Evolutionary conservation across 2,329 filamentous ascomycete genomes (phyloP).

Genomic region (Coniella vitis): DNA sequence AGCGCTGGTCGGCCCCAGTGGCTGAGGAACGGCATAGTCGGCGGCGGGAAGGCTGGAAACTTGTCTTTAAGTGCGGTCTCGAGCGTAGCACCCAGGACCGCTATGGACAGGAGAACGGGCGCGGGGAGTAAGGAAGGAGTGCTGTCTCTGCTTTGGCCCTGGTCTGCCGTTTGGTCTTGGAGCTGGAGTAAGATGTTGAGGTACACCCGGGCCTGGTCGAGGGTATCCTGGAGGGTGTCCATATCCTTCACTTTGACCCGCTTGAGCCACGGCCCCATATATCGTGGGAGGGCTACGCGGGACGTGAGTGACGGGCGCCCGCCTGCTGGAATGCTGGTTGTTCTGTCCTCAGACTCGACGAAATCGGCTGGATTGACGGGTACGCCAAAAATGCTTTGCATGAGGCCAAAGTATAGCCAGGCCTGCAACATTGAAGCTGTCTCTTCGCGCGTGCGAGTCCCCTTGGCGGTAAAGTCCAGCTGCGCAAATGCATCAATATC

Average conservation of each 20-base stretch:
- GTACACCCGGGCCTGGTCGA: not conserved
- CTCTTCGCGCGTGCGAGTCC: not conserved
- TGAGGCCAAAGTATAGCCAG: not conserved
- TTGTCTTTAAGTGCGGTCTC: not conserved
- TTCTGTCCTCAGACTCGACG: not conserved
- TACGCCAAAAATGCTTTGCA: not conserved
- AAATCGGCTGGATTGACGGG: not conserved
- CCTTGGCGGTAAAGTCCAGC: not conserved
- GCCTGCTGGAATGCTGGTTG: no score
- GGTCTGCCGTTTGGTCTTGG: not conserved
- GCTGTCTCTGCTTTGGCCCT: no score
- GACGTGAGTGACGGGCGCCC: not conserved
- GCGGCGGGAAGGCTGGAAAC: not conserved
- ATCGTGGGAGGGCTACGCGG: not conserved
- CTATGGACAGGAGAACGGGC: not conserved
- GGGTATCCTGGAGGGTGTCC: not conserved
- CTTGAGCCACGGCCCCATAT: not conserved
- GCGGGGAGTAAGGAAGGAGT: not conserved
- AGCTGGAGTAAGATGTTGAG: not conserved
- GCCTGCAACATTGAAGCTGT: not conserved
- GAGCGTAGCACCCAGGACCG: not conserved
- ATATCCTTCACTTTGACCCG: not conserved
- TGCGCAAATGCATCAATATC: not conserved
- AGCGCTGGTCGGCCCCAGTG: not conserved
- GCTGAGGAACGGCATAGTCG: not conserved